phyloP scores from a whole-genome alignment of 495 filamentous ascomycete species.

The Clohesyomyces aquaticus region DNA sequence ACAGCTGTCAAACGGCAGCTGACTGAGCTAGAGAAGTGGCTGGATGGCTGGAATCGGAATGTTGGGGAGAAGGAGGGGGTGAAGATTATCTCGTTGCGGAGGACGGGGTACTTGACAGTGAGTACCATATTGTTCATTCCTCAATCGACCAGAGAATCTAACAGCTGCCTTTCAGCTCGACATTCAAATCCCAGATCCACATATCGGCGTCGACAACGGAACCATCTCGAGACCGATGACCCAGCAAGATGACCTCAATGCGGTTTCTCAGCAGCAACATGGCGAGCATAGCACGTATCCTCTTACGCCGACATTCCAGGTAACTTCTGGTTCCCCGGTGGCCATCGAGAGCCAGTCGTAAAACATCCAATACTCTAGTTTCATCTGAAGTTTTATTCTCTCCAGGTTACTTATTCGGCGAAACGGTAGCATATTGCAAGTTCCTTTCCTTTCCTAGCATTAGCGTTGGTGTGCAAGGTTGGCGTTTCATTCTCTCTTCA shows the following conservation, averaged over 20 bases:
- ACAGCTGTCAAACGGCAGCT: conserved; percentile 71
- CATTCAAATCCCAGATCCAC: conserved; percentile 82
- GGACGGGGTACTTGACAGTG: conserved; percentile 87
- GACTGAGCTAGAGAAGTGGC: conserved; percentile 68
- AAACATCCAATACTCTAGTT: neutral
- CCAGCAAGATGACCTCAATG: conserved; percentile 15
- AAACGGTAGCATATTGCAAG: neutral
- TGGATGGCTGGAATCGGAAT: conserved; percentile 79
- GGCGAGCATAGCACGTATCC: conserved; percentile 25
- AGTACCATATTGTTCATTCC: conserved; percentile 40
- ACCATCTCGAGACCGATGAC: conserved; percentile 21
- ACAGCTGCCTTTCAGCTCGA: conserved; percentile 58
- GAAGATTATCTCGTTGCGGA: conserved; percentile 72
- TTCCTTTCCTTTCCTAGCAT: neutral
- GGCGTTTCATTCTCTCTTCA: no score
- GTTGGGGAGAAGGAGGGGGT: conserved; percentile 61
- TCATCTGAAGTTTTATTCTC: no score
- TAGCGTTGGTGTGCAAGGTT: conserved; percentile 3
- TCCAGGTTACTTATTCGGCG: neutral
- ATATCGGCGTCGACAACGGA: conserved; percentile 56
- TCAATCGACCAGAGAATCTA: conserved; percentile 19
- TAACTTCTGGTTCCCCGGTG: conserved; percentile 16
- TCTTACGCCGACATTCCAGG: conserved; percentile 23
- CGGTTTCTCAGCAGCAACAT: conserved; percentile 9
- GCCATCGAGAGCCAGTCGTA: conserved; percentile 23